Evolutionary conservation across 2,329 filamentous ascomycete genomes (phyloP), one percentile per base, ranked within the genome.

Genomic region (Trichoderma endophyticum): DNA sequence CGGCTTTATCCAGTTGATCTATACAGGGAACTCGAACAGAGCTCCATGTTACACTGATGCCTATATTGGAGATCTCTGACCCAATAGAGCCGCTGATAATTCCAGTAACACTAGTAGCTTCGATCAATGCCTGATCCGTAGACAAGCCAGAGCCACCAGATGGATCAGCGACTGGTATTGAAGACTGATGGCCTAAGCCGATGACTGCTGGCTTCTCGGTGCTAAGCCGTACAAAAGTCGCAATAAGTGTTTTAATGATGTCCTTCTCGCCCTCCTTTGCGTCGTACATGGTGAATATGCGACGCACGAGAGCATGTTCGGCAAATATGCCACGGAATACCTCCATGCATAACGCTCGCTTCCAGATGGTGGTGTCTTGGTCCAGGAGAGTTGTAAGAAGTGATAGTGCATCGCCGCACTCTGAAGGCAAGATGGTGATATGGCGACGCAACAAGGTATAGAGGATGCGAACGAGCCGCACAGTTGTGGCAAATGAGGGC

Each of bases 31-130:
- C 92, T 64, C 94, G 89, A 73, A 97, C 88, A 14, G 91, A 88
- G 80, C 96, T 99, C 94, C 94, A 98, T 78, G 97, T 93, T 4
- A 88, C 90, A 81, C 94, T 97, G 78, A 99, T 95, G 9, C 94
- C 94, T 0, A 89, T 90, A 74, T 88, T 92, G 30, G 88, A 86
- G 30, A 91, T 90, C 71, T 91, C 90, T 1, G 90, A 86, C 18
- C 89, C 87, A 39, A 92, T 88, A 8, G 91, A 88, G 54, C 91
- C 88, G 71, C 92, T 90, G 78, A 98, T 97, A 30, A 97, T 93
- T 62, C 95, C 95, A 36, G 93, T 90, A 74, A 98, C 90, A 60
- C 94, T 94, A 68, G 92, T 93, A 30, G 94, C 93, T 81, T 98
- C 95, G 8, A 97, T 86, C 75, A 96, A 92, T n/a, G 92, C 93